phyloP scores from a whole-genome alignment of 2,329 filamentous ascomycete species.

The Mycosphaerella sp. region DNA sequence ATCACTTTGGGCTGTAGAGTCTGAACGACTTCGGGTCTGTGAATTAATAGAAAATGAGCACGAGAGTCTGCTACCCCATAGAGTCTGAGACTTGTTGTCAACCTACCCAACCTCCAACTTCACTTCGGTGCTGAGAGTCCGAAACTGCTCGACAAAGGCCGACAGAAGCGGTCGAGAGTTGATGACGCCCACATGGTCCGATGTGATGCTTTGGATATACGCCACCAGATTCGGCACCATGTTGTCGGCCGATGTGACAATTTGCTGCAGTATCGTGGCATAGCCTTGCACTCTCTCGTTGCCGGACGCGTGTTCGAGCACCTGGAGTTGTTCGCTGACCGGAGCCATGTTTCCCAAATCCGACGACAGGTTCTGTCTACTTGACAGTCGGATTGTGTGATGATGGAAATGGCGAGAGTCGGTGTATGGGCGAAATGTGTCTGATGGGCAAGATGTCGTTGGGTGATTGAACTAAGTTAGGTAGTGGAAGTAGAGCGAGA shows the following conservation, averaged over 20 bases:
- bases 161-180: slow-evolving; percentile 64
- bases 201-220: slow-evolving; percentile 58
- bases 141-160: slow-evolving; percentile 58
- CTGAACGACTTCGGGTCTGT: slow-evolving; percentile 57
- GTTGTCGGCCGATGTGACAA: slow-evolving; percentile 44
- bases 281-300: slow-evolving; percentile 44
- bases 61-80: not conserved
- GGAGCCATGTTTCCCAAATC: not conserved
- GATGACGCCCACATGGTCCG: slow-evolving; percentile 67
- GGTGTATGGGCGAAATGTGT: not conserved
- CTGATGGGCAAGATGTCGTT: not conserved
- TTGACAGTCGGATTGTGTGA: no score
- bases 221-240: slow-evolving; percentile 58
- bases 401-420: no score
- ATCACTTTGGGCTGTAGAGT: slow-evolving; percentile 60
- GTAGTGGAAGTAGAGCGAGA: not conserved
- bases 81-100: not conserved
- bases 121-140: slow-evolving; percentile 55
- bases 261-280: slow-evolving; percentile 51
- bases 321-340: slow-evolving; percentile 9
- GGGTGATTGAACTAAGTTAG: not conserved
- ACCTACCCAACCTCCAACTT: slow-evolving; percentile 61
- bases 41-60: no score
- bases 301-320: slow-evolving; percentile 12
- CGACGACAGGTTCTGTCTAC: no score